Evolutionary conservation across 768 basidiomycete species (phyloP).

Genomic region (Russula olivacea): DNA sequence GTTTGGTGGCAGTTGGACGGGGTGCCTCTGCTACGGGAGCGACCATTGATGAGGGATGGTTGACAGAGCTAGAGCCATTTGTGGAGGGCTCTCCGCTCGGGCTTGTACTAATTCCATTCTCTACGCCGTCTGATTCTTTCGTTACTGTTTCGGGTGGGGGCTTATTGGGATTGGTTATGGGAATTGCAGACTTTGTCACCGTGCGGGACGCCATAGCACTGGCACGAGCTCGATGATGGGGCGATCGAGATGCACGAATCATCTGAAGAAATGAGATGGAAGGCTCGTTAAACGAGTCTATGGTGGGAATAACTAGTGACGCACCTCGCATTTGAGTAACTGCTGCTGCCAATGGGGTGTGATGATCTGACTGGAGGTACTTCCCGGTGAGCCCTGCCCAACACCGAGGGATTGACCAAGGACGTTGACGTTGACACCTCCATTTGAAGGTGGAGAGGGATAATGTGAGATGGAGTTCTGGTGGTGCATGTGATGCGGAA

Average conservation of each 20-base stretch:
- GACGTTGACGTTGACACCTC: conserved; percentile 22
- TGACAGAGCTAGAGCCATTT: conserved; percentile 33
- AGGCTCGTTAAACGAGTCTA: conserved; percentile 7
- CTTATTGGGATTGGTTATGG: conserved; percentile 86
- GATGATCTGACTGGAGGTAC: conserved; percentile 52
- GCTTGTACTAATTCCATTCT: conserved; percentile 22
- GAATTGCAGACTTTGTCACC: conserved; percentile 78
- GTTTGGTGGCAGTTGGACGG: conserved; percentile 55
- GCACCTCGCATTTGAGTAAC: conserved; percentile 84
- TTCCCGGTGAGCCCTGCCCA: conserved; percentile 25
- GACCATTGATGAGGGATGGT: conserved; percentile 71
- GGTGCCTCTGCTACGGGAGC: conserved; percentile 66
- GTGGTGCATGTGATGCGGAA: conserved; percentile 48
- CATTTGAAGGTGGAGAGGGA: conserved; percentile 63
- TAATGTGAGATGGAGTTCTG: conserved; percentile 78
- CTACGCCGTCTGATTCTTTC: conserved; percentile 29
- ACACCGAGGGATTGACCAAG: conserved; percentile 24
- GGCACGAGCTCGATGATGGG: conserved; percentile 92
- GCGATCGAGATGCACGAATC: conserved; percentile 77
- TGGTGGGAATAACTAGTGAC: conserved; percentile 34
- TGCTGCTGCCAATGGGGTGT: conserved; percentile 91
- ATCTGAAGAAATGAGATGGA: conserved; percentile 42
- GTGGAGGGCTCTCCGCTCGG: conserved; percentile 35
- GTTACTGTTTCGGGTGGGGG: conserved; percentile 39
- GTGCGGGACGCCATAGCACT: conserved; percentile 90